Conservation (phyloP, 1,284 basidiomycete species). For the Spongispora temasekensis region DNA sequence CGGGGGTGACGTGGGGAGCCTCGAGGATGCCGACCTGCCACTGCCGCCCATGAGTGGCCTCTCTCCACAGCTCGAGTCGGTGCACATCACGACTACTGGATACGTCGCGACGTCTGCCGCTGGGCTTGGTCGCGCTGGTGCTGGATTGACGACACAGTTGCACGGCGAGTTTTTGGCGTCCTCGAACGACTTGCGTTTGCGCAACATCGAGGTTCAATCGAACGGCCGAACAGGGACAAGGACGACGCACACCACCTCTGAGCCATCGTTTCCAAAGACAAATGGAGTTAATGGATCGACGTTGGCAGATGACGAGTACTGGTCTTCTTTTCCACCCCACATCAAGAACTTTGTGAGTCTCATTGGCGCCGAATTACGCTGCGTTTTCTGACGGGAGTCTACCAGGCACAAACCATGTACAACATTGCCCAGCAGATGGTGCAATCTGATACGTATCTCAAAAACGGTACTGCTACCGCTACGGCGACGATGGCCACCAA, state of each 20-base stretch:
- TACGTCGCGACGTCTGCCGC: conserved; percentile 43
- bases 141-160: conserved; percentile 39
- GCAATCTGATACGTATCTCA: conserved; percentile 50
- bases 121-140: conserved; percentile 33
- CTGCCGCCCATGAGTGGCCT: conserved; percentile 35
- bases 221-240: conserved; percentile 38
- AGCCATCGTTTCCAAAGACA: conserved; percentile 22
- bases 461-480: conserved; percentile 33
- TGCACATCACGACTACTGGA: conserved; percentile 49
- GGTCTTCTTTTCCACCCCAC: conserved; percentile 53
- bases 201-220: conserved; percentile 49
- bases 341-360: conserved; percentile 53
- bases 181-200: conserved; percentile 56
- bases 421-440: conserved; percentile 69
- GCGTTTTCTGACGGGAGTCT: conserved; percentile 32
- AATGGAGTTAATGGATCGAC: conserved; percentile 25
- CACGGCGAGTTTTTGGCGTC: conserved; percentile 56
- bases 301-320: conserved; percentile 49
- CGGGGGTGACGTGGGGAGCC: conserved; percentile 24
- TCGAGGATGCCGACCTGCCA: conserved; percentile 25
- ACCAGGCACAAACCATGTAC: conserved; percentile 61
- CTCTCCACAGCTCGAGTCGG: conserved; percentile 49
- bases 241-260: conserved; percentile 10
- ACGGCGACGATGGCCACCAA: conserved; percentile 40
- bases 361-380: conserved; percentile 33